Percentiles rank a stretch among this genome's conserved stretches.
phyloP scores from a whole-genome alignment of 345 rosid genomes.

The Bruguiera parviflora region DNA sequence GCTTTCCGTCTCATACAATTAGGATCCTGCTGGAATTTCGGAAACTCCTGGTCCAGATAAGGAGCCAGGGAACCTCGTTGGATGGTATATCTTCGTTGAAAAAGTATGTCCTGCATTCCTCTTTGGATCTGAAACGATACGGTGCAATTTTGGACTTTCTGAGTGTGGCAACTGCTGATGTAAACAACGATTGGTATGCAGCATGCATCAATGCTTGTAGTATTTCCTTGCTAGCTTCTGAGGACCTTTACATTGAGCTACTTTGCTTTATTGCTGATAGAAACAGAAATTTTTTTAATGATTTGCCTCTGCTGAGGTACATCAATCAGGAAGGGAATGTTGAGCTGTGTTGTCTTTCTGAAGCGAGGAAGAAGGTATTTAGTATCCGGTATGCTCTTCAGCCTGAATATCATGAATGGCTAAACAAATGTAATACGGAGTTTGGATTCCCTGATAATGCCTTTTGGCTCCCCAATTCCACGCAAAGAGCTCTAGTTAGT shows the following conservation, averaged over 20 bases:
- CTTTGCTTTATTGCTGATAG: slow-evolving; percentile 13
- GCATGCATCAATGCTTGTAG: neutral
- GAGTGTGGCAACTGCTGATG: neutral
- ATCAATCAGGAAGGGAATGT: neutral
- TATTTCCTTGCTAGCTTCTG: neutral
- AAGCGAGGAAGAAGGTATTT: neutral
- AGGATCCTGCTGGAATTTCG: neutral
- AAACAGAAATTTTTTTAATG: neutral
- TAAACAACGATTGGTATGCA: neutral
- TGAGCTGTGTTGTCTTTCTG: neutral
- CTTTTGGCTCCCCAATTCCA: slow-evolving; percentile 10
- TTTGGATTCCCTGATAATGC: neutral
- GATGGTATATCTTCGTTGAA: neutral
- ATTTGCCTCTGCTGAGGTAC: slow-evolving; percentile 1
- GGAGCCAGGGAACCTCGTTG: neutral
- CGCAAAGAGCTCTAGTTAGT: neutral
- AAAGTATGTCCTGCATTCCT: neutral
- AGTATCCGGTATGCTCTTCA: neutral
- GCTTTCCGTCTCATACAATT: neutral
- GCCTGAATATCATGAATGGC: neutral
- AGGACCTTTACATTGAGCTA: slow-evolving; percentile 1
- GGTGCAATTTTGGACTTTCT: neutral
- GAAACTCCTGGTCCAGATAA: neutral
- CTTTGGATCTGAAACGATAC: neutral
- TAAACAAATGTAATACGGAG: slow-evolving; percentile 11